Percentiles rank a stretch among this genome's conserved stretches.
Evolutionary conservation across 768 basidiomycete species (phyloP).

Genomic region (Kwoniella dendrophila): DNA sequence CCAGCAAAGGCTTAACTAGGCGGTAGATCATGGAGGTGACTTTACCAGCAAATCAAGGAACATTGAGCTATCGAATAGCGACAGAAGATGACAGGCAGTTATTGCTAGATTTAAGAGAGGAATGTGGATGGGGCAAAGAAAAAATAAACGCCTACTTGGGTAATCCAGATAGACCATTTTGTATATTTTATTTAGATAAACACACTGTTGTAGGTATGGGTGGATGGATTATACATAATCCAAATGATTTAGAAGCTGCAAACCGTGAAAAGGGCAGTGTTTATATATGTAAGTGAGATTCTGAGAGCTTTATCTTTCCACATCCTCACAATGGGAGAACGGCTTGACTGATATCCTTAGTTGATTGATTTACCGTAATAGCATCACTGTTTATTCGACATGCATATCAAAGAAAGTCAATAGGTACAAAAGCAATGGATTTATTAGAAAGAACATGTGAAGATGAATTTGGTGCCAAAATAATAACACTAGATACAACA

Average conservation of each 20-base stretch:
- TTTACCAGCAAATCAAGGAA: not conserved
- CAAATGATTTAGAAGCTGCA: slow-evolving; percentile 28
- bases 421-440: slow-evolving; percentile 28
- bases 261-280: slow-evolving; percentile 17
- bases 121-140: slow-evolving; percentile 39
- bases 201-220: slow-evolving; percentile 41
- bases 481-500: slow-evolving; percentile 36
- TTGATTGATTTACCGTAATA: slow-evolving; percentile 8
- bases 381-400: slow-evolving; percentile 40
- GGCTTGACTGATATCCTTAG: not conserved
- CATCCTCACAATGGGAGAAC: not conserved
- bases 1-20: not conserved
- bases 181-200: slow-evolving; percentile 15
- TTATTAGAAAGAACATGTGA: slow-evolving; percentile 31
- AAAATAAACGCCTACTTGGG: slow-evolving; percentile 14
- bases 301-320: no score
- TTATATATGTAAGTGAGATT: slow-evolving; percentile 36
- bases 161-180: slow-evolving; percentile 21
- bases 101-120: slow-evolving; percentile 15
- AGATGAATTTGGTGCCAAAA: slow-evolving; percentile 25
- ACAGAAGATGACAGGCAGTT: slow-evolving; percentile 12
- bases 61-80: slow-evolving; percentile 20
- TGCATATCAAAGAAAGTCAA: slow-evolving; percentile 21
- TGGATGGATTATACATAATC: slow-evolving; percentile 32
- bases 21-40: not conserved